phyloP scores from a whole-genome alignment of 345 rosid species.

The Lepidium aucheri region DNA sequence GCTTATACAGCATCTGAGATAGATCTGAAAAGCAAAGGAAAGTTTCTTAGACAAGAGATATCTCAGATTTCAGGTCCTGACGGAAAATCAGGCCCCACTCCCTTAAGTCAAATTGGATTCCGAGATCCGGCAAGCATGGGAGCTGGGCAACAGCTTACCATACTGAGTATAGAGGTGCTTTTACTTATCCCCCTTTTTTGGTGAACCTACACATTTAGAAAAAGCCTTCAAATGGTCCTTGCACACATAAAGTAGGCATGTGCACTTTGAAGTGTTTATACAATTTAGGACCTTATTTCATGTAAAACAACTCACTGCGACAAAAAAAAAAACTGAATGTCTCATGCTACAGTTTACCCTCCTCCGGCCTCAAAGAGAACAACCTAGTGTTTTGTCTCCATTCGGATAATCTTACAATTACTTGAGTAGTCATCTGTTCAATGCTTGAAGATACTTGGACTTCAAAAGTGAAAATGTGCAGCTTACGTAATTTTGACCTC shows the following conservation, averaged over 20 bases:
- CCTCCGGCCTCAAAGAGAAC: not conserved
- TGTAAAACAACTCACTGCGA: not conserved
- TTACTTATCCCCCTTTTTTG: not conserved
- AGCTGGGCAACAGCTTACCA: slow-evolving; percentile 86
- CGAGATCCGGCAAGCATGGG: slow-evolving; percentile 96
- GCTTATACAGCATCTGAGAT: slow-evolving; percentile 15
- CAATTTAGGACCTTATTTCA: not conserved
- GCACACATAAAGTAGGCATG: not conserved
- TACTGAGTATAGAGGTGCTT: slow-evolving; percentile 84
- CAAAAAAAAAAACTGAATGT: not conserved
- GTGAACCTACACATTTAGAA: not conserved
- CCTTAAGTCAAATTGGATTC: slow-evolving; percentile 91
- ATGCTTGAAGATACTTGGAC: slow-evolving; percentile 6
- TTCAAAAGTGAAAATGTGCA: not conserved
- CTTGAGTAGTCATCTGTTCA: not conserved
- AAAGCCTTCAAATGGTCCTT: not conserved
- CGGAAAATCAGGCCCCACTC: slow-evolving; percentile 64
- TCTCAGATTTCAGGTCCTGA: slow-evolving; percentile 94
- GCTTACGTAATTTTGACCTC: not conserved
- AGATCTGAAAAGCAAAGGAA: slow-evolving; percentile 32
- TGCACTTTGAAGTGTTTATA: not conserved
- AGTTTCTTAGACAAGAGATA: slow-evolving; percentile 38
- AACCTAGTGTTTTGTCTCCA: not conserved
- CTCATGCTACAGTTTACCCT: not conserved
- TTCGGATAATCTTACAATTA: not conserved